Conservation (phyloP, 2,329 filamentous ascomycete species). For the Fusarium paranaense region DNA sequence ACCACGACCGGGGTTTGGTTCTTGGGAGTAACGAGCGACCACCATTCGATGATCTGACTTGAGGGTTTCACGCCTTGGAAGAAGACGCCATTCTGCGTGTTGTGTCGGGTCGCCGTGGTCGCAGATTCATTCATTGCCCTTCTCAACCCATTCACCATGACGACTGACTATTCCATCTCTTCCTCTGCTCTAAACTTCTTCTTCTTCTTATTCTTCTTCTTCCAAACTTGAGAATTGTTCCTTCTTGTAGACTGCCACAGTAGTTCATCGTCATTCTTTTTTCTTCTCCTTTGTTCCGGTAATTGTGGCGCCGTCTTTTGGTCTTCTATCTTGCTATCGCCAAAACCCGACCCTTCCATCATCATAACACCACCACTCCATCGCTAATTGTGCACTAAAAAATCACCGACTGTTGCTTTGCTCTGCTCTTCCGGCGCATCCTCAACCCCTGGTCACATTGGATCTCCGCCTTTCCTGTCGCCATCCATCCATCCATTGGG, state of each 20-base stretch:
- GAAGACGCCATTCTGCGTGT: neutral
- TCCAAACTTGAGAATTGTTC: neutral
- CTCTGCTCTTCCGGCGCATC: neutral
- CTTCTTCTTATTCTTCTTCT: neutral
- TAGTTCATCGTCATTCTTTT: neutral
- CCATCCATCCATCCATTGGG: constrained; percentile 20
- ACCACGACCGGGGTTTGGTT: neutral
- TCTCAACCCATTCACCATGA: constrained; percentile 31
- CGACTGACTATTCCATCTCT: constrained; percentile 18
- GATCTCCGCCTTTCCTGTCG: constrained; percentile 32
- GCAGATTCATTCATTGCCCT: constrained; percentile 12
- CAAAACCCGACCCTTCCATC: neutral
- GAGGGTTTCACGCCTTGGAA: constrained; percentile 18
- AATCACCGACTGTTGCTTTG: constrained; percentile 9
- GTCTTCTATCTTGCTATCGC: neutral
- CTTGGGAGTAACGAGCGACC: neutral
- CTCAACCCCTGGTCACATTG: constrained; percentile 9
- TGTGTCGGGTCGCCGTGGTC: constrained; percentile 11
- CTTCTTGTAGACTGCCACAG: neutral
- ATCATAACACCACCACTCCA: constrained; percentile 1
- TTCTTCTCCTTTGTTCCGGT: neutral
- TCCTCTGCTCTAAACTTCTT: neutral
- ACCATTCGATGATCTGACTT: constrained; percentile 40
- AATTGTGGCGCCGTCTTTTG: neutral
- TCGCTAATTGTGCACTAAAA: constrained; percentile 22